Evolutionary conservation across 768 basidiomycete genomes (phyloP).

Genomic region (Cantharellus cinnabarinus): DNA sequence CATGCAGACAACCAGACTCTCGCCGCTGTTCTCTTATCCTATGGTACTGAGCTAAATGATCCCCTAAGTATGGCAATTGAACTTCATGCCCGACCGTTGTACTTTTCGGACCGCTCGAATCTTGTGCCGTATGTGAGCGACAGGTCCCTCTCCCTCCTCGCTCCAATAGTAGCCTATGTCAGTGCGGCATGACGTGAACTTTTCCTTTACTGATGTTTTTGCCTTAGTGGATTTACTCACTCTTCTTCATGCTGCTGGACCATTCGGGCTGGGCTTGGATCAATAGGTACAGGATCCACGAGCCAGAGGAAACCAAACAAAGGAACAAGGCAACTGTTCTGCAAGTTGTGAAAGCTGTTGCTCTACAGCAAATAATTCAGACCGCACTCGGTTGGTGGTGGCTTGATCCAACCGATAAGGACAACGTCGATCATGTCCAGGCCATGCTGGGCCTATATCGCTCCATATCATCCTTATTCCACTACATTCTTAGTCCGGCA

Average conservation of each 20-base stretch:
- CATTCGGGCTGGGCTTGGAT: constrained; percentile 54
- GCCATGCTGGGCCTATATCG: constrained; percentile 23
- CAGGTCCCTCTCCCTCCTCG: constrained; percentile 42
- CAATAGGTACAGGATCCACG: constrained; percentile 73
- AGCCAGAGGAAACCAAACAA: constrained; percentile 52
- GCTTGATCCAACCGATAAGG: constrained; percentile 19
- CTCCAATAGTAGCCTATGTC: constrained; percentile 53
- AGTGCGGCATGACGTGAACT: not conserved
- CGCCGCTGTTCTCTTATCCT: too few species aligned
- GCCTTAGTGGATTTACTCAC: constrained; percentile 43
- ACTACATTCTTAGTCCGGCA: constrained; percentile 23
- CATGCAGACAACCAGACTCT: too few species aligned
- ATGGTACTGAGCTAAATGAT: too few species aligned
- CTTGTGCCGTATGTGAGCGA: constrained; percentile 44
- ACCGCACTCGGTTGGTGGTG: constrained; percentile 51
- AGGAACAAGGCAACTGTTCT: constrained; percentile 53
- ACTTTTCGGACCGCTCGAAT: constrained; percentile 16
- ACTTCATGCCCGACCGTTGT: constrained; percentile 16
- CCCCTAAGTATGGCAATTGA: too few species aligned
- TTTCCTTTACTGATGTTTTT: not conserved
- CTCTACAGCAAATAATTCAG: constrained; percentile 75
- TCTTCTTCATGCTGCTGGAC: constrained; percentile 71
- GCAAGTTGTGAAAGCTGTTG: constrained; percentile 60
- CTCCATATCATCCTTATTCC: constrained; percentile 14
- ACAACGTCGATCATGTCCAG: constrained; percentile 19